Base-by-base conservation (phyloP, 306 rosid species). In the Malus asiatica region DNA sequence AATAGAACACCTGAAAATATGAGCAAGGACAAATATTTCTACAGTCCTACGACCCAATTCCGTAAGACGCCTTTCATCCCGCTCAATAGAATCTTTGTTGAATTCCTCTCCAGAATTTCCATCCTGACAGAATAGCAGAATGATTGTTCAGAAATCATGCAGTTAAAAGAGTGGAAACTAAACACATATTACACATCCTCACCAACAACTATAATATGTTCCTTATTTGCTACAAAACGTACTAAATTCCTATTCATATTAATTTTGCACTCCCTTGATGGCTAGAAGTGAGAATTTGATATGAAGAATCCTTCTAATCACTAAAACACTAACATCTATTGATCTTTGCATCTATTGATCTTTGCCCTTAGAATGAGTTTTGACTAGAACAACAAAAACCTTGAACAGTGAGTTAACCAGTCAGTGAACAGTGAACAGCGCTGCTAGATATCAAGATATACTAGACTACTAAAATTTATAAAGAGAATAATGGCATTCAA, bases 11-110 rank as follows among this genome's bases (percentile, higher is more conserved):
- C 98, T 92, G 85, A 88, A 96, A 68, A 96, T 90, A 81, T 96
- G 98, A 29, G 93, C 94, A 83, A 96, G 98, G 80, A 90, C 96
- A 90, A 92, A 96, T 85, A 96, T 96, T 86, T 96, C 99, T 77
- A 96, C 93, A 84, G 98, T 96, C 83, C 97, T 92, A 38, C 98
- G 97, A 68, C 99, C 99, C 83, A 96, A 81, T 84, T 96, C 98
- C 22, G 98, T 92, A 65, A 96, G 97, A 73, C 93, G 97, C 83
- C 96, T 88, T 88, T 96, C 98, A 85, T 92, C 99, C 23, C 93
- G 97, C 84, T 92, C 98, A 65, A 87, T 86, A 79, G 99, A 90
- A 86, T 96, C 99, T 78, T 92, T 96, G 81, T 88, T 90, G 77
- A 92, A 90, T 80, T 92, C 99, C 86, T 96, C 99, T 65, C 99